Base-by-base conservation (phyloP, 371 early-diverging fungal genomes). In the Chytridium lagenaria region DNA sequence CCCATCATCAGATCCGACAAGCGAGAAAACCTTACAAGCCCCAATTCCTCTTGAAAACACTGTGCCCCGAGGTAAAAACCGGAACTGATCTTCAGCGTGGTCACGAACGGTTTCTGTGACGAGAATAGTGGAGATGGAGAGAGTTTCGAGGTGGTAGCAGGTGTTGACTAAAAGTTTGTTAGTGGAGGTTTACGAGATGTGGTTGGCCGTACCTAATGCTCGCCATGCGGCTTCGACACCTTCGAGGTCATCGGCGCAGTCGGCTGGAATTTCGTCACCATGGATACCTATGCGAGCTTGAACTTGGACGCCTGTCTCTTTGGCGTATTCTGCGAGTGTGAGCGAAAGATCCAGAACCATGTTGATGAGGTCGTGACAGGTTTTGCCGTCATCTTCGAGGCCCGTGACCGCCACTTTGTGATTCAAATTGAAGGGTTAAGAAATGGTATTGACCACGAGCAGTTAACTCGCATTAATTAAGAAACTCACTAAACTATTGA, bases 261-360 rank as follows among this genome's bases (percentile, higher is more conserved):
- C 52, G 5, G 22, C 28, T 2, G 69, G 65, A 15, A 74, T 50
- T 7, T 33, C 31, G 34, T 63, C 70, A 30, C 69, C 74, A 44
- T 75, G 75, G 28, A 75, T 67, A 0, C 75, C 75, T 19, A 75
- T 67, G 15, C 71, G 34, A 23, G 68, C 70, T 10, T 57, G 31
- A n/a, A 75, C 67, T 5, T 37, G 10, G 16, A 75, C 59, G 2
- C 75, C 75, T 7, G 70, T 75, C 39, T 75, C 75, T 16, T 61
- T 26, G 7, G 37, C 33, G 40, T 75, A 75, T 38, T 75, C 75
- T 19, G n/a, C 30, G 1, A 75, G 61, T 19, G 75, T 75, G 44
- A 61, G 67, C 15, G 71, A 55, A 3, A 75, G 67, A 28, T 75
- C 70, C 1, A 66, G 40, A 19, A 59, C 70, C 55, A 75, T 26